These are phyloP conservation scores for Yamadazyma oceani DNA, from an alignment of 1,139 yeast genomes.

Conservation along the genomic window DNA sequence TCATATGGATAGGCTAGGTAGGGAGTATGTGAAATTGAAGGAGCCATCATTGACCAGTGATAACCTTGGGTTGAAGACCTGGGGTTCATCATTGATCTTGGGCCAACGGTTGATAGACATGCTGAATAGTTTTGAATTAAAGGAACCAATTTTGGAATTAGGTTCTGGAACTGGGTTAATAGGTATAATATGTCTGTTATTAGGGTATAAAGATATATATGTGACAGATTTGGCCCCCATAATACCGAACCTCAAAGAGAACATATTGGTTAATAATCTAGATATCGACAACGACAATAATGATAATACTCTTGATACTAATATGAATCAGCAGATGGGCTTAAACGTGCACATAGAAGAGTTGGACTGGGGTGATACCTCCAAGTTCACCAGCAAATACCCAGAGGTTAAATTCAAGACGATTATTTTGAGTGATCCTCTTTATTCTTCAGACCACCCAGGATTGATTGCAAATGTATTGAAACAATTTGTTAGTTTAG, in stretches of 20 bases:
- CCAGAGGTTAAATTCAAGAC: slow-evolving; percentile 44
- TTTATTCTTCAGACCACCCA: slow-evolving; percentile 84
- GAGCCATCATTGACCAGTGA: slow-evolving; percentile 91
- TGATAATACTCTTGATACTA: neutral
- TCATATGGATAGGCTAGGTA: slow-evolving; percentile 22
- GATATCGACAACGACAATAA: slow-evolving; percentile 9
- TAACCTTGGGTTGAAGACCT: slow-evolving; percentile 86
- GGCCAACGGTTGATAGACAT: slow-evolving; percentile 49
- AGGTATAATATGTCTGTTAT: slow-evolving; percentile 62
- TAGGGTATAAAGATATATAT: slow-evolving; percentile 47
- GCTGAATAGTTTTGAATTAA: slow-evolving; percentile 19
- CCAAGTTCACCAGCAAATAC: slow-evolving; percentile 28
- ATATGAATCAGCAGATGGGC: slow-evolving; percentile 1
- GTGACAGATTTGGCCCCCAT: slow-evolving; percentile 83
- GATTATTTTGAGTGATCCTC: slow-evolving; percentile 80
- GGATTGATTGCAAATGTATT: slow-evolving; percentile 64
- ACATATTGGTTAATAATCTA: slow-evolving; percentile 53
- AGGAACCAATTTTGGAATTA: slow-evolving; percentile 63
- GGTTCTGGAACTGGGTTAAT: slow-evolving; percentile 95
- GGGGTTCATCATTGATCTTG: slow-evolving; percentile 87
- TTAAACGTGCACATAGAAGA: slow-evolving; percentile 37
- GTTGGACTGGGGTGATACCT: slow-evolving; percentile 77
- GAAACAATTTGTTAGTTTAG: slow-evolving; percentile 27
- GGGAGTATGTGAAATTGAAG: slow-evolving; percentile 44
- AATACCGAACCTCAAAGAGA: slow-evolving; percentile 60